Evolutionary conservation across 106 monocot genomes (phyloP).

Genomic region (Chionographis japonica): DNA sequence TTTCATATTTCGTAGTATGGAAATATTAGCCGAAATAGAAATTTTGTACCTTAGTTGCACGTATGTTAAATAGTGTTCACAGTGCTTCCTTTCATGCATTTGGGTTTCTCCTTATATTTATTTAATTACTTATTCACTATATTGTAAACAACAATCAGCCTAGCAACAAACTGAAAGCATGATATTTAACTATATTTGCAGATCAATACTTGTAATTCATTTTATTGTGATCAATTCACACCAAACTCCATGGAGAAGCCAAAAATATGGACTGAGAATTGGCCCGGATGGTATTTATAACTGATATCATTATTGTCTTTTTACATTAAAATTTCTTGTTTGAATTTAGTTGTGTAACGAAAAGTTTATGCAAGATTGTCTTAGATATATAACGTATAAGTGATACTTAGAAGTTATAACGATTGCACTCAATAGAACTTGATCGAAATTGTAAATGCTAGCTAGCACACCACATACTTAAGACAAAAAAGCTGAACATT

Average conservation of each 20-base stretch:
- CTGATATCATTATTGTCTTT: background rate
- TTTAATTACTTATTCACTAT: background rate
- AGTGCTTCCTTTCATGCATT: background rate
- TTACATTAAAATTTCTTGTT: background rate
- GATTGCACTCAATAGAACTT: too few relatives aligned
- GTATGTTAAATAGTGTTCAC: too few relatives aligned
- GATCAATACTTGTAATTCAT: slow-evolving; percentile 98
- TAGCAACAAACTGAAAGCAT: background rate
- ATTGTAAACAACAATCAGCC: background rate
- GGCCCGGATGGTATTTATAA: slow-evolving; percentile 86
- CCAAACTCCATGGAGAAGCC: slow-evolving; percentile 82
- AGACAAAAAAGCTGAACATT: too few relatives aligned
- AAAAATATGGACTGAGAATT: slow-evolving; percentile 97
- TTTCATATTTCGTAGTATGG: too few relatives aligned
- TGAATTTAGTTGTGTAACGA: background rate
- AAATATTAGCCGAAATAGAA: too few relatives aligned
- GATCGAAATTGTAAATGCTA: too few relatives aligned
- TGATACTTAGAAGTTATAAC: too few relatives aligned
- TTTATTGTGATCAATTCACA: slow-evolving; percentile 86
- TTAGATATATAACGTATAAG: too few relatives aligned
- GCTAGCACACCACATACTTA: too few relatives aligned
- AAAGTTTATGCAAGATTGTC: too few relatives aligned
- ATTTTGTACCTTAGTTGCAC: too few relatives aligned
- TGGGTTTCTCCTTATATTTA: background rate
- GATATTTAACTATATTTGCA: slow-evolving; percentile 25